Evolutionary conservation across 1,139 yeast species (phyloP), one percentile per base, ranked within the genome.

Genomic region (Saccharomycopsis crataegensis): DNA sequence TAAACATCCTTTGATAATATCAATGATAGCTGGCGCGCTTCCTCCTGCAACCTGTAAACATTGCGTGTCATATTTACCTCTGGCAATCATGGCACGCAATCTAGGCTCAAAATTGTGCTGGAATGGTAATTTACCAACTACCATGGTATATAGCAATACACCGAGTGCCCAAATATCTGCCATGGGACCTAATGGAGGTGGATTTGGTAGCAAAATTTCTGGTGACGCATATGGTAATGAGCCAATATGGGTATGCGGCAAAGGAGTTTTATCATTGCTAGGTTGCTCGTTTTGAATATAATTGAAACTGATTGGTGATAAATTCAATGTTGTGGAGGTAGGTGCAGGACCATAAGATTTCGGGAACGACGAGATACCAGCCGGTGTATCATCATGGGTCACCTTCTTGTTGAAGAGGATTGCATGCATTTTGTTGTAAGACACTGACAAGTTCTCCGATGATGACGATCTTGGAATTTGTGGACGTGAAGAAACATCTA

Each of bases 101-200:
- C 90, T 71, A 5, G 96, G 96, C 62, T 87, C 90, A 64, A 83
- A 86, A 17, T 79, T 79, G 66, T 89, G 96, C 58, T 81, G 83
- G 70, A 90, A 91, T 1, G 97, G 97, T 52, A 90, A 69, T 60
- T 75, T 79, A 0, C 95, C 93, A 46, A 81, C 77, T 48, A 84
- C 70, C 79, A 89, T 77, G 1, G 95, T 81, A 65, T 80, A 89
- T 9, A 85, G 62, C 58, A 86, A 71, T 0, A 90, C 88, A 1
- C 97, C 98, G 52, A 86, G 74, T 0, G 97, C 95, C 97, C 97
- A 91, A 9, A 87, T 77, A 67, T 91, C 98, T 0, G 89, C 84
- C 53, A 82, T 73, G 0, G 90, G 86, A 0, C 86, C 84, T 54
- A 85, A 72, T 2, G 86, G 82, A 2, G 86, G 83, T 1, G 87